Evolutionary conservation across 2,329 filamentous ascomycete species (phyloP), one percentile per base, ranked within the genome.

Genomic region (Pseudogymnoascus sp.): DNA sequence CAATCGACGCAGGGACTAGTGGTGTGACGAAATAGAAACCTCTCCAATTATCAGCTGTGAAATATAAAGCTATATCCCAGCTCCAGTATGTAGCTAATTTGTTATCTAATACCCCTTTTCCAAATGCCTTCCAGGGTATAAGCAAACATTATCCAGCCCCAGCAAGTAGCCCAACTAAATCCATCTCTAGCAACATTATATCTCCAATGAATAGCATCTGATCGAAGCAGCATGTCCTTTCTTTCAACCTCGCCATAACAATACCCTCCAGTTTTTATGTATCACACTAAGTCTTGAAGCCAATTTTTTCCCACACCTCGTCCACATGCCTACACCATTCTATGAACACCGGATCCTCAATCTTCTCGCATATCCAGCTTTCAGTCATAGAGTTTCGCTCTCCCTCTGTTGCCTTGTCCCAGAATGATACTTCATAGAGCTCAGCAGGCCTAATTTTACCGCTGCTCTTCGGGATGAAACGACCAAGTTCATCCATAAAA

Each of bases 181-280:
- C 21, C 18, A 47, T 8, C 54, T 60, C 18, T 21, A 64, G 11
- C 42, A 65, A 36, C 11, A 62, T 29, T 16, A 62, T 16, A 40
- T 34, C 26, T 12, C 62, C 26, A 60, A 60, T 14, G 45, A 36
- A 10, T 61, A 61, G 26, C 39, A 47, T 29, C 37, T 59, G 26
- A 26, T 66, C 16, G 26, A 54, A 18, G 37, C 64, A 37, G 51
- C 21, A 2, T 63, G 40, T 10, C 61, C 54, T 96, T 93, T 72
- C 93, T 99, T 64, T 97, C 74, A 95, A 91, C 72, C 78, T 97
- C 62, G 96, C 90, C 74, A 14, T 57, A 21, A n/a, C 11, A 34
- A 57, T 34, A 31, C 26, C n/a, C 4, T 34, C 16, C 51, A 4
- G 29, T 21, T 21, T 21, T 21, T 21, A 21, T 21, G 21, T 4